Percentiles rank a stretch among this genome's conserved stretches.
Conservation (phyloP, 2,329 filamentous ascomycete genomes). For the Paracoccidioides brasiliensis region DNA sequence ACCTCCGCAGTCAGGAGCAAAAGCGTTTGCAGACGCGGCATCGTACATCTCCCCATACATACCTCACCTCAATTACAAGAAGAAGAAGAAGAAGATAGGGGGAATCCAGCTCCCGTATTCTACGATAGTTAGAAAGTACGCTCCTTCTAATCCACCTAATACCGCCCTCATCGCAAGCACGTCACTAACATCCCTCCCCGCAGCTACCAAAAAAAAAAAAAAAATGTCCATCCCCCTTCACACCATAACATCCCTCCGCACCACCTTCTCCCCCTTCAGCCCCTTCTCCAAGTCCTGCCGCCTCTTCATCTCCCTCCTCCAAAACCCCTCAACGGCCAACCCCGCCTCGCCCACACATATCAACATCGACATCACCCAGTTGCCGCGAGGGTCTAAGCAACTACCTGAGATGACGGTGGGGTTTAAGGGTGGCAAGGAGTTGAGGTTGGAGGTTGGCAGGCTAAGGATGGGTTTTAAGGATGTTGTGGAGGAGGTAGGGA, state of each 20-base stretch:
- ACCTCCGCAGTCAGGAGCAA: too few species aligned
- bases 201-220: background rate
- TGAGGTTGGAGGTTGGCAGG: constrained; percentile 68
- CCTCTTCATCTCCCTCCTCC: constrained; percentile 75
- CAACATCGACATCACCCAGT: constrained; percentile 62
- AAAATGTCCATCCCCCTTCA: constrained; percentile 28
- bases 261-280: constrained; percentile 88
- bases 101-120: too few species aligned
- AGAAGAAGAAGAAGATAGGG: too few species aligned
- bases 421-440: constrained; percentile 92
- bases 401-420: constrained; percentile 60
- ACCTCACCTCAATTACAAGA: too few species aligned
- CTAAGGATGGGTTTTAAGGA: constrained; percentile 71
- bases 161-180: background rate
- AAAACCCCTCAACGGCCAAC: constrained; percentile 65
- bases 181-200: background rate
- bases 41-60: too few species aligned
- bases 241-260: constrained; percentile 57
- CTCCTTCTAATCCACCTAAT: too few species aligned
- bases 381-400: constrained; percentile 57
- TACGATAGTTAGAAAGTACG: too few species aligned
- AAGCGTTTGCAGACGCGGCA: too few species aligned
- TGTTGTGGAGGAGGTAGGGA: constrained; percentile 75
- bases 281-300: constrained; percentile 66
- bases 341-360: constrained; percentile 63